These are phyloP conservation scores for Claviceps arundinis DNA, from an alignment of 2,329 filamentous ascomycete genomes.

Conservation along the genomic window DNA sequence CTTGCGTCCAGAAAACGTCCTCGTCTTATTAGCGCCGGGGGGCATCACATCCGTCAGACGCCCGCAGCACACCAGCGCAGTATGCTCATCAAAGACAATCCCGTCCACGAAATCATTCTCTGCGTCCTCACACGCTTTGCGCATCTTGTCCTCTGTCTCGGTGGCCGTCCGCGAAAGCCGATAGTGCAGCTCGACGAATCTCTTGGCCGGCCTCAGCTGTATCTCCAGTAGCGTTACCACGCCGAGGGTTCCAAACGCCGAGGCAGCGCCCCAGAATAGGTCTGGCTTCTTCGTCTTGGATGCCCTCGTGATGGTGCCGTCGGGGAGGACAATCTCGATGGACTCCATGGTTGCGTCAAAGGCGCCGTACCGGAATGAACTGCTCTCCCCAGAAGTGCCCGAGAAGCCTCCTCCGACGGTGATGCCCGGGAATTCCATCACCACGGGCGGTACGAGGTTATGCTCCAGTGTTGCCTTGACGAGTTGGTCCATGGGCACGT, in stretches of 20 bases:
- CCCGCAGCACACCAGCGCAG: slow-evolving; percentile 52
- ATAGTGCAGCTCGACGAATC: slow-evolving; percentile 48
- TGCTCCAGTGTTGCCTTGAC: slow-evolving; percentile 50
- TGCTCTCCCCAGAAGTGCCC: slow-evolving; percentile 58
- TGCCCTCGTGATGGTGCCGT: slow-evolving; percentile 47
- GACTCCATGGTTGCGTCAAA: slow-evolving; percentile 51
- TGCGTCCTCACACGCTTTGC: slow-evolving; percentile 26
- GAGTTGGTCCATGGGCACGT: slow-evolving; percentile 63
- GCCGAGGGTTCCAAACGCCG: slow-evolving; percentile 54
- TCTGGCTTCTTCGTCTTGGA: slow-evolving; percentile 32
- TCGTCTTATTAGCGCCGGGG: slow-evolving; percentile 31
- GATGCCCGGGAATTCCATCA: slow-evolving; percentile 68
- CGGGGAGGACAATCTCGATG: slow-evolving; percentile 57
- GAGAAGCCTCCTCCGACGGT: slow-evolving; percentile 60
- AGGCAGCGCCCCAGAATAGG: slow-evolving; percentile 51
- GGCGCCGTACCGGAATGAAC: slow-evolving; percentile 57
- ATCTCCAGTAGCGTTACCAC: slow-evolving; percentile 51
- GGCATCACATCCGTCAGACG: slow-evolving; percentile 42
- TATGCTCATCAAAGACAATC: slow-evolving; percentile 50
- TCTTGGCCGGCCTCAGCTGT: slow-evolving; percentile 39
- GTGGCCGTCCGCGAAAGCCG: slow-evolving; percentile 35
- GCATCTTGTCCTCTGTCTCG: slow-evolving; percentile 34
- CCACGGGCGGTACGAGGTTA: slow-evolving; percentile 55
- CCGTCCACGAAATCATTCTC: slow-evolving; percentile 60
- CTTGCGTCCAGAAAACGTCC: slow-evolving; percentile 38